Evolutionary conservation across 441 rosid genomes (phyloP).

Genomic region (Gossypium lobatum): DNA sequence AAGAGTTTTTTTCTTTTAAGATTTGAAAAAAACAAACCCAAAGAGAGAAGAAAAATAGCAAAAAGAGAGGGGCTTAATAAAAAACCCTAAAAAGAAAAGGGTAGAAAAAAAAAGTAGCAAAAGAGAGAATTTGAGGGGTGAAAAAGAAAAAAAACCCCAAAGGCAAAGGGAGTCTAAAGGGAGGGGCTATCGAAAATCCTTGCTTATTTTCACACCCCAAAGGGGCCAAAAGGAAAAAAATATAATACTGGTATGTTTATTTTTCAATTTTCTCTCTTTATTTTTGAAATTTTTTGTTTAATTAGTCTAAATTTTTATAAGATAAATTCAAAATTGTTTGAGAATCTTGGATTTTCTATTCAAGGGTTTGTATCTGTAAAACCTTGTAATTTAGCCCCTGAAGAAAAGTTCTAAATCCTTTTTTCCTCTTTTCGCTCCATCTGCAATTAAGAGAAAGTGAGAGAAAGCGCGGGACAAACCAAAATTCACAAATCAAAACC

Average conservation of each 20-base stretch:
- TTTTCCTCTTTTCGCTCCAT: background rate
- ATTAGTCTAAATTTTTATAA: background rate
- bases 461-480: slow-evolving; percentile 23
- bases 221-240: background rate
- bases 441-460: slow-evolving; percentile 20
- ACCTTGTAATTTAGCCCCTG: slow-evolving; percentile 30
- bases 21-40: no score
- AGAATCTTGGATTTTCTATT: background rate
- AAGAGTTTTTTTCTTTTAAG: background rate
- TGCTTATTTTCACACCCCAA: background rate
- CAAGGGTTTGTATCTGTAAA: slow-evolving; percentile 38
- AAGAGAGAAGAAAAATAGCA: background rate
- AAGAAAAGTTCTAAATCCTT: background rate
- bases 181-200: background rate
- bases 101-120: background rate
- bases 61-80: background rate
- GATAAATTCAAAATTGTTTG: background rate
- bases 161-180: slow-evolving; percentile 2
- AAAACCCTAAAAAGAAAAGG: background rate
- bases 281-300: background rate
- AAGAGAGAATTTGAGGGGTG: background rate
- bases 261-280: background rate
- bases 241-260: slow-evolving; percentile 25
- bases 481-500: slow-evolving; percentile 23
- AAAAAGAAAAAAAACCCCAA: background rate